Evolutionary conservation across 2,329 filamentous ascomycete species (phyloP), one percentile per base, ranked within the genome.

Genomic region (Aureobasidium sp.): DNA sequence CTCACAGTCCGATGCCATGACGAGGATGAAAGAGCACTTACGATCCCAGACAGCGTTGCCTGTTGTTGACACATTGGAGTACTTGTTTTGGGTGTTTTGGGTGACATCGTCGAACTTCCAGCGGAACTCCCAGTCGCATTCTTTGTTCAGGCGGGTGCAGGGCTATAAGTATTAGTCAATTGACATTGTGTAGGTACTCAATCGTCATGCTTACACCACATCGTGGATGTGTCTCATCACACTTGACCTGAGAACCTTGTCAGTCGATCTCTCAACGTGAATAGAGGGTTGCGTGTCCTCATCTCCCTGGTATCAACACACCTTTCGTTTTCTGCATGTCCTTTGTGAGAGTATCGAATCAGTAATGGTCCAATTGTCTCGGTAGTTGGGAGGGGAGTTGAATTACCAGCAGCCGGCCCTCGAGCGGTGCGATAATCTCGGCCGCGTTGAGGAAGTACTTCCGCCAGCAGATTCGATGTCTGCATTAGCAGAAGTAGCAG

Each of bases 81-180:
- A 69, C 63, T 71, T 72, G 57, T 62, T 63, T 53, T 70, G 67
- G 2, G 71, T 73, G 52, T 62, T 69, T n/a, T 66, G 64, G 0
- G 71, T 73, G 13, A 71, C 70, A 64, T 73, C 71, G 66, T 66
- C 72, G 66, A 73, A 74, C 67, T 72, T 73, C 72, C 76, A 74
- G 50, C 82, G 76, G 16, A 81, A 80, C 62, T 78, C 79, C 71
- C 84, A 85, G 67, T 85, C 82, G 68, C 83, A 85, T 39, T 75
- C 74, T 67, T 83, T 80, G 49, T 81, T 79, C 27, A 85, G 73
- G 59, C 82, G 76, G 34, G 77, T 75, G 69, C 82, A 85, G 74
- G 82, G 82, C 74, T 64, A 53, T 60, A 10, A 39, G 3, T 15
- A 45, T 59, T 30, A 62, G 54, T 30, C 37, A 47, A 21, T 5